Conservation (phyloP, 176 grass and related monocot genomes). For the Alloteropsis semialata region DNA sequence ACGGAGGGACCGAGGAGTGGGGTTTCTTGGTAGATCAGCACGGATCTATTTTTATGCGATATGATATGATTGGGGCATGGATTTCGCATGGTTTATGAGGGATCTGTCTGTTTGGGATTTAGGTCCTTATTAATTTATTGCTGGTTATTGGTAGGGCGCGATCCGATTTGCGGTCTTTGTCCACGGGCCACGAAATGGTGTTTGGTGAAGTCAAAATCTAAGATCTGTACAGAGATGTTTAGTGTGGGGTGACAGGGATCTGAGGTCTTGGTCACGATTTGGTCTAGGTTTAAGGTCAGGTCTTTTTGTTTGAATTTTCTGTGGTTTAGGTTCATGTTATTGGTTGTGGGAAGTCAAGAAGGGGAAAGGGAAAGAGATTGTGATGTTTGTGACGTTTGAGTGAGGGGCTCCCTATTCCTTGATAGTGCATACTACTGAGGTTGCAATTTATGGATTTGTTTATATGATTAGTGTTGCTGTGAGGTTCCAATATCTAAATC, state of each 20-base stretch:
- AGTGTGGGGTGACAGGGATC: not conserved
- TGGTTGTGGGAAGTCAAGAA: not conserved
- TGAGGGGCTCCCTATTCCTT: not conserved
- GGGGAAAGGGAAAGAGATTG: not conserved
- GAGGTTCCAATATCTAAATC: not conserved
- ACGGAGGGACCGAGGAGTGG: not conserved
- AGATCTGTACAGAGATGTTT: not conserved
- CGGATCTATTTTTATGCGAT: not conserved
- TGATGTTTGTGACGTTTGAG: conserved; percentile 13
- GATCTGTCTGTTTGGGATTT: not conserved
- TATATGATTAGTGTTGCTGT: not conserved
- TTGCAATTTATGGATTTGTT: not conserved
- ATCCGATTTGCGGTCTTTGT: not conserved
- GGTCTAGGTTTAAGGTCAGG: not conserved
- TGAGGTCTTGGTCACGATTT: not conserved
- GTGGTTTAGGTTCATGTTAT: not conserved
- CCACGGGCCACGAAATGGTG: not conserved
- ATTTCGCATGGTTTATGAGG: not conserved
- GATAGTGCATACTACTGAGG: not conserved
- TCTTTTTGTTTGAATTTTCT: conserved; percentile 5
- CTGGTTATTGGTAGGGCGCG: not conserved
- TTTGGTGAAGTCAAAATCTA: not conserved
- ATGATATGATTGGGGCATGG: not conserved
- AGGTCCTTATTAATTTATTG: not conserved
- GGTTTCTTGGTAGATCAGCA: not conserved